These are phyloP conservation scores for Cutaneotrichosporon sp. DNA, from an alignment of 1,284 basidiomycete species.

Conservation along the genomic window DNA sequence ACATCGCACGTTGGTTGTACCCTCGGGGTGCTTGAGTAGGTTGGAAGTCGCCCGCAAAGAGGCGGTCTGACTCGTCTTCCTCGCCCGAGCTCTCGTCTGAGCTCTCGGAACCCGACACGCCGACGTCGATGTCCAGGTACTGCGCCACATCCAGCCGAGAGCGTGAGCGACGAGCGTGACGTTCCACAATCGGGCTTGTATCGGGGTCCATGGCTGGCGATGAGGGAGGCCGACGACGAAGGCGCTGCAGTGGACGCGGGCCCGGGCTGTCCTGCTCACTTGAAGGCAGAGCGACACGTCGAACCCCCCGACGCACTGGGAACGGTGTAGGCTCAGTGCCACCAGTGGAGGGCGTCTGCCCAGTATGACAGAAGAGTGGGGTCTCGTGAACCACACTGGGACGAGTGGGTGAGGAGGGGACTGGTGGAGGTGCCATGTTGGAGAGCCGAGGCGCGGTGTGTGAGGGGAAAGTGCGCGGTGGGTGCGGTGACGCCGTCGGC, in stretches of 20 bases:
- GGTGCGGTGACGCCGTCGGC: neutral
- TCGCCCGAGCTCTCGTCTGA: conserved; percentile 45
- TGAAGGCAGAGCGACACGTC: neutral
- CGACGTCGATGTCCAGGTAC: conserved; percentile 38
- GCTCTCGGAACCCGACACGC: conserved; percentile 39
- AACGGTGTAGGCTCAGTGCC: conserved; percentile 15
- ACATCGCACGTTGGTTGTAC: conserved; percentile 51
- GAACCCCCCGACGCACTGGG: conserved; percentile 10
- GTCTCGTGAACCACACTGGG: conserved; percentile 4
- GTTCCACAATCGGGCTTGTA: neutral
- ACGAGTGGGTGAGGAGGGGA: conserved; percentile 9
- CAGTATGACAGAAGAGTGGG: neutral
- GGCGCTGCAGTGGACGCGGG: conserved; percentile 14
- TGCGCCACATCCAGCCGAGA: neutral
- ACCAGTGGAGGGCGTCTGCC: neutral
- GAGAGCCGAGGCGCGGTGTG: neutral
- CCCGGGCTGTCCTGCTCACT: conserved; percentile 15
- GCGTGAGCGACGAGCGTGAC: neutral
- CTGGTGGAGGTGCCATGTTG: conserved; percentile 20
- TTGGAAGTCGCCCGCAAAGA: conserved; percentile 52
- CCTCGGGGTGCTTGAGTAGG: conserved; percentile 55
- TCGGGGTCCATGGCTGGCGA: conserved; percentile 1
- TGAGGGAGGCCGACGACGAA: conserved; percentile 14
- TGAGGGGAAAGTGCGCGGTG: neutral
- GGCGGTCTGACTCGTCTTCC: conserved; percentile 50